Base-by-base conservation (phyloP, 768 basidiomycete genomes). In the Tulasnella calospora region DNA sequence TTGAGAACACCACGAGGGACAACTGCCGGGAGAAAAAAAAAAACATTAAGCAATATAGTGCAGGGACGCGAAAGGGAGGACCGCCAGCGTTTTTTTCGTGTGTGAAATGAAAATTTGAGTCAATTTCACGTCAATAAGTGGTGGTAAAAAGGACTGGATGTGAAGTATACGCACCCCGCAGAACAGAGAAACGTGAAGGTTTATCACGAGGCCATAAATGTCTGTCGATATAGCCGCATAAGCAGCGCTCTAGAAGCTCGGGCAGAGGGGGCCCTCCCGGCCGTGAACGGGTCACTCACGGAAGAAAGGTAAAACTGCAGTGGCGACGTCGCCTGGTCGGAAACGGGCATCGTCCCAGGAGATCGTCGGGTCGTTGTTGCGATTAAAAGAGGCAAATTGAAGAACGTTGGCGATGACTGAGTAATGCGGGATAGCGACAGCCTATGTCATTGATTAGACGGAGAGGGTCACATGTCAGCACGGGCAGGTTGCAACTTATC, bases 361-460 rank as follows among this genome's bases (percentile, higher is more conserved):
- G 23, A 81, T 40, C 3, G 75, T 73, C 12, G 88, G 86, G 61
- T 90, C 84, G 83, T 85, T 86, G 21, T 89, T 83, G 67, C 86
- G 87, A 75, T 88, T 84, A 81, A 90, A 90, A 19, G 85, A 85
- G 13, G 88, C 89, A 15, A 89, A 82, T 81, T 90, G 90, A 44
- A 92, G 84, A n/a, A 90, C 84, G 78, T 92, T 91, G 19, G 89
- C 87, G 76, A 92, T 89, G 19, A 88, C 82, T 1, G 90, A 84
- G 82, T 87, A 88, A 81, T 91, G 90, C 8, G 89, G 86, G 80
- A 90, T 90, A 3, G 89, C 89, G 23, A 91, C 88, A 21, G 90
- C 89, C 81, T 93, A 67, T 13, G 51, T 36, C 40, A 38, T 40
- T 69, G 3, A 17, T 27, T 2, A 23, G n/a, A 40, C 17, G 33